Conservation (phyloP, 257 asterid genomes). For the Solanum corneliomulleri region DNA sequence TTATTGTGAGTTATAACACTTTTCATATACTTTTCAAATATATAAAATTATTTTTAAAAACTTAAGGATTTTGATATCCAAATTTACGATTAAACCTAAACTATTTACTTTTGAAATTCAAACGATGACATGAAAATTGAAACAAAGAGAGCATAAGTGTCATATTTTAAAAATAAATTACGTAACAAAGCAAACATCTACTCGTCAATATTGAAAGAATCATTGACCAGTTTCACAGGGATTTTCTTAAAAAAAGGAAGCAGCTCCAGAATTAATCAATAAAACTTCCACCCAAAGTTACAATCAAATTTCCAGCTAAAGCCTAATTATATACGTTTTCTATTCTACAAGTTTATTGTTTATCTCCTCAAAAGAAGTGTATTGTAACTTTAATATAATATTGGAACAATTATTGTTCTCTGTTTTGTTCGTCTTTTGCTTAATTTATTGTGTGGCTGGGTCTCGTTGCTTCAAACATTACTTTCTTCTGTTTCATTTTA, state of each 20-base stretch:
- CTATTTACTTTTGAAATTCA: too few relatives aligned
- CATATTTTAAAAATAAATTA: too few relatives aligned
- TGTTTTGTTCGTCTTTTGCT: not conserved
- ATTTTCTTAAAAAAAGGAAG: not conserved
- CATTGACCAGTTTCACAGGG: not conserved
- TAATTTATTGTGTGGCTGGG: not conserved
- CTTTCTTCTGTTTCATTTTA: too few relatives aligned
- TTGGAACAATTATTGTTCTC: not conserved
- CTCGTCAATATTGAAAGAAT: not conserved
- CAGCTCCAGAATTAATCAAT: not conserved
- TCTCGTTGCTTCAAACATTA: not conserved
- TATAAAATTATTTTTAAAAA: too few relatives aligned
- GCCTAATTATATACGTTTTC: not conserved
- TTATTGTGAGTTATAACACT: too few relatives aligned
- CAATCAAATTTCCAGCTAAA: not conserved
- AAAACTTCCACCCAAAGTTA: not conserved
- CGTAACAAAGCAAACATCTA: not conserved
- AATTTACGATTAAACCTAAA: too few relatives aligned
- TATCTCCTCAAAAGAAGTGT: not conserved
- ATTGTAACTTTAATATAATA: not conserved
- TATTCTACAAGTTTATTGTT: not conserved
- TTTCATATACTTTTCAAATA: too few relatives aligned
- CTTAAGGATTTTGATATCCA: not conserved
- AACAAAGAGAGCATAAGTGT: fast-evolving
- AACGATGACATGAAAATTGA: not conserved